Conservation (phyloP, 2,329 filamentous ascomycete genomes). For the Sclerotinia glacialis region DNA sequence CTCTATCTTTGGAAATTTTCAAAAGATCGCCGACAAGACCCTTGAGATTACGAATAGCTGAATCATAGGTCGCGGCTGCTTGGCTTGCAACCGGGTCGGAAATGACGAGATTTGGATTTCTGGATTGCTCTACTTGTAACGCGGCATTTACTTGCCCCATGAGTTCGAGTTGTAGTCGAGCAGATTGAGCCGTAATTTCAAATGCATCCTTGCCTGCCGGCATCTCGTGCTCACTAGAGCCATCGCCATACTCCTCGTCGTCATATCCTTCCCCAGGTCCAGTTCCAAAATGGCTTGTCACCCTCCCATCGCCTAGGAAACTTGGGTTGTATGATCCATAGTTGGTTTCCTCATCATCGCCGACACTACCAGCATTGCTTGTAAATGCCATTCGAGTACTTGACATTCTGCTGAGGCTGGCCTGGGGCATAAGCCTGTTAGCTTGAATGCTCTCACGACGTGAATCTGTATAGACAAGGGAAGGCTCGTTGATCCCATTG, state of each 20-base stretch:
- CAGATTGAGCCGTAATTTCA: conserved; percentile 94
- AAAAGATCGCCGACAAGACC: conserved; percentile 81
- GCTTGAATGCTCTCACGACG: conserved; percentile 48
- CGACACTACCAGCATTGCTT: conserved; percentile 40
- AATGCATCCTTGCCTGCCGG: conserved; percentile 86
- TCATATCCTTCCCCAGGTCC: conserved; percentile 53
- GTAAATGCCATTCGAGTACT: conserved; percentile 37
- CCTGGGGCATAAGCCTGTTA: conserved; percentile 31
- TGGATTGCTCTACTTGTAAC: conserved; percentile 66
- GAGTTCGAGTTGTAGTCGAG: conserved; percentile 87
- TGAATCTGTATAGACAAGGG: conserved; percentile 37
- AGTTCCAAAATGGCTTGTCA: conserved; percentile 31
- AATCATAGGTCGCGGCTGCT: conserved; percentile 81
- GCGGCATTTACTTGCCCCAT: conserved; percentile 83
- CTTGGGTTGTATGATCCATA: conserved; percentile 58
- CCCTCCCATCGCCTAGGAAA: conserved; percentile 43
- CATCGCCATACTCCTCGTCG: conserved; percentile 76
- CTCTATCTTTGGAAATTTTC: conserved; percentile 88
- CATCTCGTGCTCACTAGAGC: conserved; percentile 73
- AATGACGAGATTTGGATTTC: conserved; percentile 68
- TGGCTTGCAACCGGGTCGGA: conserved; percentile 73
- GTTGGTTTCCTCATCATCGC: conserved; percentile 52
- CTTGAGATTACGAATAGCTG: conserved; percentile 82
- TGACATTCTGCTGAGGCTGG: conserved; percentile 31
- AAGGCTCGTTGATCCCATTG: conserved; percentile 32